Evolutionary conservation across 2,329 filamentous ascomycete genomes (phyloP), one percentile per base, ranked within the genome.

Genomic region (Cladosporium halotolerans): DNA sequence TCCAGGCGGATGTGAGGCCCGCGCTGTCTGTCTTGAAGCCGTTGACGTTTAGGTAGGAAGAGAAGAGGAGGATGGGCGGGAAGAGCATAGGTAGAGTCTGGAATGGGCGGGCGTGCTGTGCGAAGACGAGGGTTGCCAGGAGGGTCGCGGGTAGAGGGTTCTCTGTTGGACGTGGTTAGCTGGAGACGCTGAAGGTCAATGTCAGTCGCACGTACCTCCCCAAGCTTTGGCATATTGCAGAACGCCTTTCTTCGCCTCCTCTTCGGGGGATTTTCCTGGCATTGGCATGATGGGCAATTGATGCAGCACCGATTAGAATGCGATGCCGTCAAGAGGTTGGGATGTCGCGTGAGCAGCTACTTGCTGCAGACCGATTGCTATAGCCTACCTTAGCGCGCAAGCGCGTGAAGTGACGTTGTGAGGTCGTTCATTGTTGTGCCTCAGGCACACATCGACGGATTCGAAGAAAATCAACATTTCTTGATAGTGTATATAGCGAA

Each of bases 61-160:
- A 79, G 70, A 86, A 84, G 55, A 86, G 75, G 3, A 87, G 74
- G 53, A 84, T 72, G 2, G 83, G 83, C 4, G 83, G 79, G 65
- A 87, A 86, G 58, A 84, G 68, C 78, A 87, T 83, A 3, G 84
- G 84, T 0, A 87, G 72, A 6, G 75, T 64, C 65, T 84, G 82
- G 68, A 84, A 82, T 7, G 84, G 84, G n/a, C 81, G 80, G 41
- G 79, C 73, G 71, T 86, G 80, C 62, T 86, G 81, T 9, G 83
- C 81, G 39, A 82, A 79, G 60, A 86, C 79, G 41, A 87, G 73
- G 8, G 83, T 84, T 54, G 84, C 84, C 41, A 85, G 78, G 10
- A 84, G 68, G 9, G 80, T 83, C 19, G 84, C 79, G 2, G 84
- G 81, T 32, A 87, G 76, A 8, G 83, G 77, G 55, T 79, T 82